These are phyloP conservation scores for Zygosaccharomyces pseudorouxii DNA, from an alignment of 805 yeast species.

Conservation along the genomic window DNA sequence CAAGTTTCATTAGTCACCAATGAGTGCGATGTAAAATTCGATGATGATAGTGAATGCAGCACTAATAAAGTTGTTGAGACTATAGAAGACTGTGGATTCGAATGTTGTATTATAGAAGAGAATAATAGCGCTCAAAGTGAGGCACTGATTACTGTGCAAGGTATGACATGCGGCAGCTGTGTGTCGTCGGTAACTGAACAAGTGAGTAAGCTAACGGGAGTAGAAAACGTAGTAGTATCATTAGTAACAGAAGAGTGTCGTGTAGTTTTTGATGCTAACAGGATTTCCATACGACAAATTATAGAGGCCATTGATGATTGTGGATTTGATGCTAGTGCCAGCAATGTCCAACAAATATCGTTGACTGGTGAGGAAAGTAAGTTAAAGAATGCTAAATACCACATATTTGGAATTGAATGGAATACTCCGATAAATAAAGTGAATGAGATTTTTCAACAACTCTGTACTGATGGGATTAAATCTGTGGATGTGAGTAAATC, in stretches of 20 bases:
- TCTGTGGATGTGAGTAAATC: slow-evolving; percentile 3
- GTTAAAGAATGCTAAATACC: slow-evolving; percentile 27
- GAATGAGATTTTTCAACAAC: slow-evolving; percentile 2
- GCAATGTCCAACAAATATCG: slow-evolving; percentile 1
- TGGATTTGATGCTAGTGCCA: slow-evolving; percentile 58
- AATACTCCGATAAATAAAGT: slow-evolving; percentile 31
- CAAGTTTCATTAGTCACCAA: slow-evolving; percentile 73
- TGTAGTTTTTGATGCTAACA: slow-evolving; percentile 43
- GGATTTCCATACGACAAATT: slow-evolving; percentile 37
- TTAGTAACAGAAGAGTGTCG: slow-evolving; percentile 70
- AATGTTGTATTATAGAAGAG: slow-evolving; percentile 33
- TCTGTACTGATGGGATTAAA: slow-evolving; percentile 9
- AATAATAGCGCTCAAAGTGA: neutral
- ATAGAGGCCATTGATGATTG: slow-evolving; percentile 62
- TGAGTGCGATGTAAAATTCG: slow-evolving; percentile 57
- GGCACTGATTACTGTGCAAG: slow-evolving; percentile 37
- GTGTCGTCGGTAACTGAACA: slow-evolving; percentile 60
- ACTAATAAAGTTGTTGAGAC: slow-evolving; percentile 41
- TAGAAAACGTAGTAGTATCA: slow-evolving; percentile 56
- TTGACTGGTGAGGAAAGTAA: neutral
- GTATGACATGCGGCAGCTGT: slow-evolving; percentile 94
- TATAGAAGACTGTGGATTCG: slow-evolving; percentile 76
- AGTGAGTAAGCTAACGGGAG: slow-evolving; percentile 47
- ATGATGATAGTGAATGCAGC: slow-evolving; percentile 27
- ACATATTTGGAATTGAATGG: slow-evolving; percentile 58